Base-by-base conservation (phyloP, 306 rosid species). In the Lotus japonicus region DNA sequence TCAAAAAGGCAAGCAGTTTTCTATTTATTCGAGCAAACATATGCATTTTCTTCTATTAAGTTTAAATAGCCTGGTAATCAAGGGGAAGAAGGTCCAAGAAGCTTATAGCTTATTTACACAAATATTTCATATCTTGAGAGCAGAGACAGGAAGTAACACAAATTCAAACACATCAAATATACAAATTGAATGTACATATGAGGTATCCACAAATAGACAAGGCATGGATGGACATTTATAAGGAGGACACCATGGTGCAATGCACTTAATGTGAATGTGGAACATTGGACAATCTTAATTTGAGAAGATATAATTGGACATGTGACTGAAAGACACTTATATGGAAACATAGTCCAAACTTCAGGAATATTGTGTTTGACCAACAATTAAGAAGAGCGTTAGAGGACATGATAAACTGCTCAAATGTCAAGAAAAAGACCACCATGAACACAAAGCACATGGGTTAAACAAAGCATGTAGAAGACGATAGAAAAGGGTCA, bases 391-490 rank as follows among this genome's bases (percentile, higher is more conserved):
- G 26, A n/a, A n/a, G n/a, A 66, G 72, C 63, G 67, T 18, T 50
- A 56, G 38, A 65, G 49, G 58, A 91, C 97, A 91, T 91, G 97
- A 86, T 91, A 94, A 66, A 91, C 69, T 39, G 97, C 86, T 61
- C 97, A 89, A 63, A 91, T 84, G 62, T 91, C 97, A 31, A 96
- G 97, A 85, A 96, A 91, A 60, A 91, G 81, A 38, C 77, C 81
- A 0, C 81, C 81, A 56, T 71, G 81, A 77, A 77, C 81, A 57
- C 82, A 78, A 7, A 91, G 92, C 63, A 91, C 97, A 96, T 91
- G 91, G 23, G 19, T 71, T 16, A 51, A 68, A 58, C 71, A 58
- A 81, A 56, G 67, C 33, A 62, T 61, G 43, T 13, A 72, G 36
- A 78, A 33, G 11, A n/a, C n/a, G n/a, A n/a, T n/a, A n/a, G n/a